Evolutionary conservation across 2,329 filamentous ascomycete species (phyloP).

Genomic region (Fusarium haematococcum): DNA sequence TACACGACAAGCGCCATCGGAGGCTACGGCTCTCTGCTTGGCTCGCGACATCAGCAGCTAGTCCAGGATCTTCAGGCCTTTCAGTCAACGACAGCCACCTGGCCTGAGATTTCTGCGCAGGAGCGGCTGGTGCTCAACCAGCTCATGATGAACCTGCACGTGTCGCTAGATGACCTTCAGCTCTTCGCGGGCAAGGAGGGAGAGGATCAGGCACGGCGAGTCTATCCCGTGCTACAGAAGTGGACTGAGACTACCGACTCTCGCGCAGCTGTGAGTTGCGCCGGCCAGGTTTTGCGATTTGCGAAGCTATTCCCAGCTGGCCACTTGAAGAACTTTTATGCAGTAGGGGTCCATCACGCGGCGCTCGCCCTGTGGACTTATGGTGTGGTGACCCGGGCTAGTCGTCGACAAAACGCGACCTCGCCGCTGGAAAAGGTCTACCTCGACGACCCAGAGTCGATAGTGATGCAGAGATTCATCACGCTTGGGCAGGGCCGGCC

Average conservation of each 20-base stretch:
- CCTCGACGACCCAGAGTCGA: slow-evolving; percentile 67
- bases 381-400: slow-evolving; percentile 66
- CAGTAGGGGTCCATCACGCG: slow-evolving; percentile 77
- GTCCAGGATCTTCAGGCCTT: slow-evolving; percentile 66
- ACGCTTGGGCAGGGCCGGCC: slow-evolving; percentile 65
- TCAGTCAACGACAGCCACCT: slow-evolving; percentile 55
- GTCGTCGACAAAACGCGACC: slow-evolving; percentile 46
- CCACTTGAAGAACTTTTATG: slow-evolving; percentile 73
- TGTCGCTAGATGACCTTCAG: slow-evolving; percentile 74
- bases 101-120: slow-evolving; percentile 58
- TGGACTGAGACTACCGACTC: slow-evolving; percentile 69
- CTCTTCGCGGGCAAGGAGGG: slow-evolving; percentile 76
- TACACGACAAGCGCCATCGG: slow-evolving; percentile 56
- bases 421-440: slow-evolving; percentile 58
- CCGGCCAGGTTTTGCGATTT: slow-evolving; percentile 73
- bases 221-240: slow-evolving; percentile 68
- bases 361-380: slow-evolving; percentile 77
- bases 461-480: slow-evolving; percentile 68
- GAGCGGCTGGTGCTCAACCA: slow-evolving; percentile 64
- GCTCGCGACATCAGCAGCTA: slow-evolving; percentile 71
- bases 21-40: slow-evolving; percentile 60
- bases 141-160: slow-evolving; percentile 72
- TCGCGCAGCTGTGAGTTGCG: slow-evolving; percentile 73
- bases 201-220: slow-evolving; percentile 71
- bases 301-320: slow-evolving; percentile 66